Conservation (phyloP, 768 basidiomycete species). For the Mycena galericulata region DNA sequence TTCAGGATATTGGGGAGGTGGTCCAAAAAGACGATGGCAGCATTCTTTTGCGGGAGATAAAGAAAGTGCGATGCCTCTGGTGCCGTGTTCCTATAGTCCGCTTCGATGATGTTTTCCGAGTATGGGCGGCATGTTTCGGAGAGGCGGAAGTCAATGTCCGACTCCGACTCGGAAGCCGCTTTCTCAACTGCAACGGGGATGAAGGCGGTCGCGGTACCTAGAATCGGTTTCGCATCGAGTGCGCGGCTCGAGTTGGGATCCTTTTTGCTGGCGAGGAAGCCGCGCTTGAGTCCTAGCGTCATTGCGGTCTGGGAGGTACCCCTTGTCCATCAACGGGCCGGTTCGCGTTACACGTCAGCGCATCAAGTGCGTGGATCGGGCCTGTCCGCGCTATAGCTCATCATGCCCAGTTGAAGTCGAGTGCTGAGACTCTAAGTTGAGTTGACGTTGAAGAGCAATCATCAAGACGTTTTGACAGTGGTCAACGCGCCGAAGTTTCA, state of each 20-base stretch:
- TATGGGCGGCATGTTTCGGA: constrained; percentile 24
- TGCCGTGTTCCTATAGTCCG: constrained; percentile 21
- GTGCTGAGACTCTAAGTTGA: too few relatives aligned
- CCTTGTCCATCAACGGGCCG: too few relatives aligned
- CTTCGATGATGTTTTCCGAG: constrained; percentile 23
- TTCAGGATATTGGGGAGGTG: constrained; percentile 17
- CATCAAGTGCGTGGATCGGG: too few relatives aligned
- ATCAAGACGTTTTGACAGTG: too few relatives aligned
- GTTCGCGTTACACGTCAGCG: too few relatives aligned
- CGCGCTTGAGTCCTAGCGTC: constrained; percentile 23
- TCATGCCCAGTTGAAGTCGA: too few relatives aligned
- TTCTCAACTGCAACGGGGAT: too few relatives aligned
- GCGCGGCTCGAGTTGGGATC: background rate
- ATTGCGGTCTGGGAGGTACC: too few relatives aligned
- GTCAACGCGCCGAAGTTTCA: too few relatives aligned
- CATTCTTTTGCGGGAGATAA: constrained; percentile 6
- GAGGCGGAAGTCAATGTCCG: constrained; percentile 5
- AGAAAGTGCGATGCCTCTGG: constrained; percentile 27
- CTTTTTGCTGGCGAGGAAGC: constrained; percentile 21
- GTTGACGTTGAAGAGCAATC: too few relatives aligned
- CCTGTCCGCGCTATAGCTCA: too few relatives aligned
- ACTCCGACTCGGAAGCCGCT: too few relatives aligned
- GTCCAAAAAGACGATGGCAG: constrained; percentile 21
- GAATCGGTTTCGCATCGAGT: background rate
- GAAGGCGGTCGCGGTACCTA: background rate